These are phyloP conservation scores for Cladophialophora immunda DNA, from an alignment of 2,329 filamentous ascomycete species.

Conservation along the genomic window DNA sequence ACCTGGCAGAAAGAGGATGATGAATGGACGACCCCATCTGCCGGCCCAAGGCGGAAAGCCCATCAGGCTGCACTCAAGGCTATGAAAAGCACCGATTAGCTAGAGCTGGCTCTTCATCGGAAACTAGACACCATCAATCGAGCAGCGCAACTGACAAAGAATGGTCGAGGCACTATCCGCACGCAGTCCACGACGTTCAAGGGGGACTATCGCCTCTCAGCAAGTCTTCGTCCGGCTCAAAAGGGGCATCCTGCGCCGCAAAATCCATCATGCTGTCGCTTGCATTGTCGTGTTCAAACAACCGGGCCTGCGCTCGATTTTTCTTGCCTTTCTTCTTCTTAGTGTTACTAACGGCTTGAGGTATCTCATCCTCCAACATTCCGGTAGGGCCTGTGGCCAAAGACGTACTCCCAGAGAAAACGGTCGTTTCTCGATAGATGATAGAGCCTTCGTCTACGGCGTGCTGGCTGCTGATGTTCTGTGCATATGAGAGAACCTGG, in stretches of 20 bases:
- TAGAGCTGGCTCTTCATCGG: not conserved
- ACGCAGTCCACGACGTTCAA: not conserved
- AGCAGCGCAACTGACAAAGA: not conserved
- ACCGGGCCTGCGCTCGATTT: constrained; percentile 12
- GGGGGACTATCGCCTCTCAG: constrained; percentile 11
- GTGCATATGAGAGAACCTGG: constrained; percentile 50
- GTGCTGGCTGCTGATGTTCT: constrained; percentile 12
- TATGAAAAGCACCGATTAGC: not conserved
- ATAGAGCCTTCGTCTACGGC: constrained; percentile 25
- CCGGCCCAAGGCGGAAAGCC: not conserved
- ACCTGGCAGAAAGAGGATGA: not conserved
- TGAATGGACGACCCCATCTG: not conserved
- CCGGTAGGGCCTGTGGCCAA: constrained; percentile 57
- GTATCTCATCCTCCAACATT: constrained; percentile 35
- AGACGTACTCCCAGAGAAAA: constrained; percentile 11
- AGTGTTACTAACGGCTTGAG: constrained; percentile 73
- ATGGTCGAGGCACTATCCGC: not conserved
- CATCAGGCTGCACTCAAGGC: not conserved
- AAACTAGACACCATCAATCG: not conserved
- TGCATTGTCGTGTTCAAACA: constrained; percentile 23
- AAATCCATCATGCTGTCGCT: constrained; percentile 14
- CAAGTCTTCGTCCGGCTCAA: constrained; percentile 20
- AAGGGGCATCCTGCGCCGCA: constrained; percentile 7
- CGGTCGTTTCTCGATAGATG: constrained; percentile 37
- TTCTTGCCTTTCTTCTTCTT: constrained; percentile 68